phyloP scores from a whole-genome alignment of 208 protist species.

The Trypanosoma vivax region DNA sequence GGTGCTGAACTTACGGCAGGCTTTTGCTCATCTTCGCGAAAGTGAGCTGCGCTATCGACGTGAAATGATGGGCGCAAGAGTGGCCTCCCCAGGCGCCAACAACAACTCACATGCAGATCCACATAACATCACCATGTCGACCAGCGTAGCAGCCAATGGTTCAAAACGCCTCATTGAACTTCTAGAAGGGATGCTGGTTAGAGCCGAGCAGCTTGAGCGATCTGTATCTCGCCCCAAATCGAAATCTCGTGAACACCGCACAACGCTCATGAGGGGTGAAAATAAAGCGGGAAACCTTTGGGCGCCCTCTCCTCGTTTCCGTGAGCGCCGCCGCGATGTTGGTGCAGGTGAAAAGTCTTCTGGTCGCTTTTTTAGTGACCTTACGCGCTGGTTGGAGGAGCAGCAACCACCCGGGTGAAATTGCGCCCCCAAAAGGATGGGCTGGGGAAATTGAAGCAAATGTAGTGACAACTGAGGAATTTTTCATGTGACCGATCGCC shows the following conservation, averaged over 20 bases:
- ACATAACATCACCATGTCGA: background rate
- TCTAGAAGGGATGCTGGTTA: slow-evolving; percentile 28
- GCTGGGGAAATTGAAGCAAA: too few relatives aligned
- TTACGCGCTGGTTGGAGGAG: slow-evolving; percentile 12
- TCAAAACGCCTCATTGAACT: slow-evolving; percentile 16
- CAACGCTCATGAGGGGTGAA: background rate
- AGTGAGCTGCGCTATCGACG: slow-evolving; percentile 25
- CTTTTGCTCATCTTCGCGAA: slow-evolving; percentile 25
- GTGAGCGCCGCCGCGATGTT: background rate
- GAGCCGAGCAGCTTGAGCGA: slow-evolving; percentile 33
- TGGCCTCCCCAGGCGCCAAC: background rate
- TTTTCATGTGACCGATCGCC: too few relatives aligned
- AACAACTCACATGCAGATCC: background rate
- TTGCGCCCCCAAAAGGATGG: too few relatives aligned
- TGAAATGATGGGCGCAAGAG: background rate
- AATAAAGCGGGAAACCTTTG: background rate
- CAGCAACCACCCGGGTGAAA: slow-evolving; percentile 2
- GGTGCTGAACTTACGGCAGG: slow-evolving; percentile 35
- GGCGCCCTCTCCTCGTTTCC: background rate
- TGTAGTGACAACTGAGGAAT: too few relatives aligned
- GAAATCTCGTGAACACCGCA: background rate
- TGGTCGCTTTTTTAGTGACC: background rate
- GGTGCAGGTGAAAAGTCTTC: background rate
- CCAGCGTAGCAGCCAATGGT: background rate
- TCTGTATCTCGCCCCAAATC: slow-evolving; percentile 4